phyloP scores from a whole-genome alignment of 2,329 filamentous ascomycete species.

The Dothidotthia symphoricarpi region DNA sequence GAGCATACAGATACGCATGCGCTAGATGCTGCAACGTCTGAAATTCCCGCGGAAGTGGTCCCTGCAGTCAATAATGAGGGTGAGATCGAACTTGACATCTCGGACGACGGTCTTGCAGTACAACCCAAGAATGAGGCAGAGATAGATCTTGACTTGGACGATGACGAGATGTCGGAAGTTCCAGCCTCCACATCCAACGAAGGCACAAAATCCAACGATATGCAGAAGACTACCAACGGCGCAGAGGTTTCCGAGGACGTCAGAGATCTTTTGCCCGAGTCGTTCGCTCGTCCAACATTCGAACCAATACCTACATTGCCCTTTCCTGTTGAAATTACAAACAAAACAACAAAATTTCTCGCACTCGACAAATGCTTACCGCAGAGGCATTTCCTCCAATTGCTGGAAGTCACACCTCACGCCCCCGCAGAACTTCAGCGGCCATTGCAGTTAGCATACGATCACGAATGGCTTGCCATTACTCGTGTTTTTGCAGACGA shows the following conservation, averaged over 20 bases:
- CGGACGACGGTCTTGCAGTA: constrained; percentile 45
- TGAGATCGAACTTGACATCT: constrained; percentile 56
- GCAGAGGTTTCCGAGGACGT: constrained; percentile 60
- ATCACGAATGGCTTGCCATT: constrained; percentile 94
- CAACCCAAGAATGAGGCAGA: constrained; percentile 34
- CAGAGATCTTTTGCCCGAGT: constrained; percentile 71
- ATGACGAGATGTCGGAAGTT: constrained; percentile 20
- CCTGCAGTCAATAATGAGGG: constrained; percentile 56
- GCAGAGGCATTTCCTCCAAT: constrained; percentile 75
- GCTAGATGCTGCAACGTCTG: constrained; percentile 2
- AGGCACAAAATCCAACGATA: background rate
- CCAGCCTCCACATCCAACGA: constrained; percentile 10
- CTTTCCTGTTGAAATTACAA: constrained; percentile 70
- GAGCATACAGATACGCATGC: constrained; percentile 44
- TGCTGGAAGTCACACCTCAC: constrained; percentile 56
- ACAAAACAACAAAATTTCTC: constrained; percentile 78
- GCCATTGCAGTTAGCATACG: constrained; percentile 70
- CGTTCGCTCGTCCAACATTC: constrained; percentile 55
- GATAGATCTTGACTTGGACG: constrained; percentile 46
- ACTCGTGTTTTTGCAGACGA: constrained; percentile 73
- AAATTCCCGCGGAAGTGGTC: background rate
- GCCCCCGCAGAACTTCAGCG: constrained; percentile 31
- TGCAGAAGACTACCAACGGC: constrained; percentile 1
- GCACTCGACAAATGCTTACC: constrained; percentile 89
- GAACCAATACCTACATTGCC: constrained; percentile 44